Evolutionary conservation across 2,329 filamentous ascomycete genomes (phyloP), one percentile per base, ranked within the genome.

Genomic region (Bisporella sp.): DNA sequence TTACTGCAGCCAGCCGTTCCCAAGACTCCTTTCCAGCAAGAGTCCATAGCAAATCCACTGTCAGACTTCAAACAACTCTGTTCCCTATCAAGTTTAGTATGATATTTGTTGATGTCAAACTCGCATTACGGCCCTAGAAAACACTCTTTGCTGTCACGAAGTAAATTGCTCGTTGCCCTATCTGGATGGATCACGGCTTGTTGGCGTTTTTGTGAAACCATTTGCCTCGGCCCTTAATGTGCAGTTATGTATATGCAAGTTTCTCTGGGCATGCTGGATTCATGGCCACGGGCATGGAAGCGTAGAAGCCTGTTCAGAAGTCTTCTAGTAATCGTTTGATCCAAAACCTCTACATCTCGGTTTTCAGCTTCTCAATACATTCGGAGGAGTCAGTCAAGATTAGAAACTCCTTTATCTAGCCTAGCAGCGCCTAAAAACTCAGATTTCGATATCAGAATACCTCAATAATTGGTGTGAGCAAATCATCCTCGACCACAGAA

Each of bases 1-100:
- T 63, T 71, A 64, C 68, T 77, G 74, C 73, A 73, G 69, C 68
- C 64, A 68, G 62, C 74, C 74, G 63, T 40, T 56, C 62, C 61
- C 60, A 59, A 51, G 47, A 56, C 54, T 59, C 57, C 55, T 60
- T 42, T 59, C 59, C 58, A 64, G 55, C 61, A 61, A 53, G 53
- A 54, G 54, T 59, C 49, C 54, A 55, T 54, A 58, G 57, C 58
- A 51, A 54, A 45, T 48, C 49, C 48, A 47, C 51, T 59, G 54
- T 53, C 59, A 59, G 57, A 52, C 57, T 64, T 52, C 62, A 64
- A 64, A 62, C 62, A 64, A 60, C 57, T 57, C 45, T 57, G 48
- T 49, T 59, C 59, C 62, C 50, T 51, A 62, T 61, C 58, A 57
- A 59, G 59, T 50, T 52, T 60, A 54, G 58, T 55, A 59, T 56